Conservation (phyloP, 148 eudicot species). For the Rhododendron mucronatum region DNA sequence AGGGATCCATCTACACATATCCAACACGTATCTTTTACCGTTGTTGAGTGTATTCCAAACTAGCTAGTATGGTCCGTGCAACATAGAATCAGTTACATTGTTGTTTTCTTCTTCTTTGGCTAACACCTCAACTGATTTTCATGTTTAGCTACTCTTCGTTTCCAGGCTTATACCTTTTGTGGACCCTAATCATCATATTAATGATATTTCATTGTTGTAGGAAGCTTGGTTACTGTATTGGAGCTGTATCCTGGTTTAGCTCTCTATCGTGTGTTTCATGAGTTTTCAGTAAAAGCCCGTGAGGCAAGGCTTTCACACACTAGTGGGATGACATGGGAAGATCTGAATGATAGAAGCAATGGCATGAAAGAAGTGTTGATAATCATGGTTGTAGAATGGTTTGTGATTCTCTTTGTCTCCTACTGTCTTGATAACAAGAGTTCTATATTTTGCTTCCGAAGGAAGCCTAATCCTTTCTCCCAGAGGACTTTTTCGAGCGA, state of each 20-base stretch:
- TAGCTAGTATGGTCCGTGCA: not conserved
- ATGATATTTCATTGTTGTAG: slow-evolving; percentile 27
- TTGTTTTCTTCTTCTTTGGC: not conserved
- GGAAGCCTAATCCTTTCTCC: slow-evolving; percentile 37
- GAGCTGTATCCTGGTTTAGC: slow-evolving; percentile 84
- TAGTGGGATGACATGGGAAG: slow-evolving; percentile 73
- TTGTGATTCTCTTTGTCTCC: slow-evolving; percentile 56
- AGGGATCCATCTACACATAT: too few relatives aligned
- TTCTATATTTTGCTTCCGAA: slow-evolving; percentile 50
- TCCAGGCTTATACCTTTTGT: not conserved
- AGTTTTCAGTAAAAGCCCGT: slow-evolving; percentile 57
- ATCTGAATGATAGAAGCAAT: slow-evolving; percentile 52
- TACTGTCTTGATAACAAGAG: slow-evolving; percentile 51
- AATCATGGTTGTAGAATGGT: slow-evolving; percentile 74
- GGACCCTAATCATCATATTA: slow-evolving; percentile 5
- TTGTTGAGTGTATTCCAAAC: not conserved
- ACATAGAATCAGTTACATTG: not conserved
- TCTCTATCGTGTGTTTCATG: slow-evolving; percentile 69
- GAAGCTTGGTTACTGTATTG: slow-evolving; percentile 65
- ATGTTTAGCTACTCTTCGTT: not conserved
- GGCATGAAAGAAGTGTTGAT: slow-evolving; percentile 69
- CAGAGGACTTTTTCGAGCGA: slow-evolving; percentile 46
- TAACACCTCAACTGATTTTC: not conserved
- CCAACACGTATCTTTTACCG: too few relatives aligned
- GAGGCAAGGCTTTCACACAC: slow-evolving; percentile 45